These are phyloP conservation scores for Mortierella sp. DNA, from an alignment of 371 early-diverging fungal genomes.

Conservation along the genomic window DNA sequence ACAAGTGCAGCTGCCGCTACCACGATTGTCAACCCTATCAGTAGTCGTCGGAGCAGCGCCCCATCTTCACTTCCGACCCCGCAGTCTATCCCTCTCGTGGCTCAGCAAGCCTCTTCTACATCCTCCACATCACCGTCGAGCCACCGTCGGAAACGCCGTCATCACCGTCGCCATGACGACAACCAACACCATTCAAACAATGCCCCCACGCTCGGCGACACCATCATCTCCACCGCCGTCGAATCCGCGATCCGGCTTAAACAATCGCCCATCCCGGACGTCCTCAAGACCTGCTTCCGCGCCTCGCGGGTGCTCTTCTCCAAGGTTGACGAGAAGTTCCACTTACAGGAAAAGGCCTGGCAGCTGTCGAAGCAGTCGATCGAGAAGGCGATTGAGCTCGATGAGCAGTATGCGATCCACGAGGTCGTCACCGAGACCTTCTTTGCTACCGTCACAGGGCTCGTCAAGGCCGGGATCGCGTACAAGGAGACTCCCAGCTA, in stretches of 20 bases:
- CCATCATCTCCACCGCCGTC: conserved; percentile 64
- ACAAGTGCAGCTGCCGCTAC: not conserved
- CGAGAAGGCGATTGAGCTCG: conserved; percentile 66
- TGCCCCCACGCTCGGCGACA: conserved; percentile 51
- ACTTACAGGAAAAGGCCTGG: conserved; percentile 67
- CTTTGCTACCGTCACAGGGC: conserved; percentile 65
- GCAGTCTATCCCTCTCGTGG: not conserved
- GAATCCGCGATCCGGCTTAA: conserved; percentile 71
- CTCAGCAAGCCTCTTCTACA: not conserved
- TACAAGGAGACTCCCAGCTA: conserved; percentile 72
- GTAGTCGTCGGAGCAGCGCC: not conserved
- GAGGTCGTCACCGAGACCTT: conserved; percentile 65
- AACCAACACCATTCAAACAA: not conserved
- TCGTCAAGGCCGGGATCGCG: conserved; percentile 72
- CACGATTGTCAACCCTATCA: not conserved
- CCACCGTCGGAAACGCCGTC: not conserved
- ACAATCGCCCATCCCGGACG: conserved; percentile 75
- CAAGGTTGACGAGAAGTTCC: conserved; percentile 63
- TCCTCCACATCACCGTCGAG: not conserved
- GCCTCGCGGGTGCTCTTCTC: conserved; percentile 58
- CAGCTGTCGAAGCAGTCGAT: conserved; percentile 62
- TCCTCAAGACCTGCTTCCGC: conserved; percentile 60
- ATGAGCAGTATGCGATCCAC: conserved; percentile 71
- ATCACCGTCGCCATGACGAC: not conserved
- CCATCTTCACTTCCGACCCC: not conserved